Conservation (phyloP, 257 asterid species). For the Solanum arcanum region DNA sequence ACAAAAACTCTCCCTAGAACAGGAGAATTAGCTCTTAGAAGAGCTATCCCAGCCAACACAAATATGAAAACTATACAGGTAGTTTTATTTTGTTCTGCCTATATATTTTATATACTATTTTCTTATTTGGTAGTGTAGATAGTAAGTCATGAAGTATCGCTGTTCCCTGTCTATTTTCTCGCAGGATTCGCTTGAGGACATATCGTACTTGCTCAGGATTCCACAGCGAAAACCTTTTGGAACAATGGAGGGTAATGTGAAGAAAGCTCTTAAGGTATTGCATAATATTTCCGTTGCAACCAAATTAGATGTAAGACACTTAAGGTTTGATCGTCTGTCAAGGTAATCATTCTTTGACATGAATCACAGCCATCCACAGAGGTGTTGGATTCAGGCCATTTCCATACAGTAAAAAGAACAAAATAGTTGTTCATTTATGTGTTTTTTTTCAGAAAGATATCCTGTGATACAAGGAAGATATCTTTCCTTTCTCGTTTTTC, state of each 20-base stretch:
- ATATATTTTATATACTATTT: not conserved
- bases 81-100: not conserved
- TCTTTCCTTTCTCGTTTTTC: not conserved
- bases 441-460: not conserved
- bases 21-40: conserved; percentile 91
- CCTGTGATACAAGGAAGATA: not conserved
- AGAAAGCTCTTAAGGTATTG: conserved; percentile 81
- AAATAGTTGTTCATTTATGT: not conserved
- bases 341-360: too few relatives aligned
- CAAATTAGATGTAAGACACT: not conserved
- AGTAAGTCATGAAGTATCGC: not conserved
- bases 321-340: not conserved
- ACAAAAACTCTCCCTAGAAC: conserved; percentile 81
- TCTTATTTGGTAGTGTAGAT: not conserved
- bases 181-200: conserved; percentile 88
- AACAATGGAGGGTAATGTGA: conserved; percentile 96
- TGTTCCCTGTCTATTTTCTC: not conserved
- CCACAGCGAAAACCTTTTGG: conserved; percentile 98
- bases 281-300: not conserved
- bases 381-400: not conserved
- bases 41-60: conserved; percentile 94
- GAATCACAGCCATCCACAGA: too few relatives aligned
- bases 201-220: conserved; percentile 90
- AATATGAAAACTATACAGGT: conserved; percentile 97
- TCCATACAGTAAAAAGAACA: not conserved